These are phyloP conservation scores for Myochromella boudieri DNA, from an alignment of 768 basidiomycete genomes.

Conservation along the genomic window DNA sequence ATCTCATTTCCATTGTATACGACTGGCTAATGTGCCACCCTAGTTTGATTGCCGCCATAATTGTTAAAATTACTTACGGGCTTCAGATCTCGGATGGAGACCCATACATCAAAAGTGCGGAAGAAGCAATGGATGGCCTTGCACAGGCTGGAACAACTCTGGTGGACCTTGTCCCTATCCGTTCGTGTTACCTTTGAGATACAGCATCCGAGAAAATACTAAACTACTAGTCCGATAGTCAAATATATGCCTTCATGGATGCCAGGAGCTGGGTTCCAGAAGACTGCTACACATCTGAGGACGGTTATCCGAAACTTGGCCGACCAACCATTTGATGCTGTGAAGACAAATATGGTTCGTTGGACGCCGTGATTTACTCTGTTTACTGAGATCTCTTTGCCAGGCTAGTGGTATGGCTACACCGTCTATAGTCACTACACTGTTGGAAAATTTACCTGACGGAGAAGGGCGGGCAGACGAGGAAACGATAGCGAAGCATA, in stretches of 20 bases:
- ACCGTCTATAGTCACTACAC: no score
- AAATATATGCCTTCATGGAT: constrained; percentile 52
- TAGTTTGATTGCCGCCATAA: no score
- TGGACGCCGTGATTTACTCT: constrained; percentile 13
- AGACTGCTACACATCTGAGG: constrained; percentile 36
- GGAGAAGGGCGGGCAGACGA: constrained; percentile 51
- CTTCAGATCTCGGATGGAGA: no score
- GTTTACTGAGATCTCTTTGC: no score
- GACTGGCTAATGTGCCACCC: no score
- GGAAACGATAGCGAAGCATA: constrained; percentile 67
- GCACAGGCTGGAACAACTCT: constrained; percentile 49
- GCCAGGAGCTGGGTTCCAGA: constrained; percentile 55
- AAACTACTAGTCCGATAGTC: not conserved
- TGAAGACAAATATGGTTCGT: constrained; percentile 51
- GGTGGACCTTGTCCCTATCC: constrained; percentile 38
- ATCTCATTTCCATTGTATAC: no score
- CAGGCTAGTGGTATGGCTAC: constrained; percentile 59
- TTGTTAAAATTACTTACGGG: no score
- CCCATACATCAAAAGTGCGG: constrained; percentile 50
- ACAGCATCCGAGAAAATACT: no score
- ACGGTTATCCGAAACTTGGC: constrained; percentile 40
- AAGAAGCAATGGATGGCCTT: constrained; percentile 47
- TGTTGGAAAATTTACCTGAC: constrained; percentile 58
- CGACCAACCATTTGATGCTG: constrained; percentile 42
- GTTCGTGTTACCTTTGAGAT: not conserved